Conservation (phyloP, 1,139 yeast species). For the Kodamaea plutei region DNA sequence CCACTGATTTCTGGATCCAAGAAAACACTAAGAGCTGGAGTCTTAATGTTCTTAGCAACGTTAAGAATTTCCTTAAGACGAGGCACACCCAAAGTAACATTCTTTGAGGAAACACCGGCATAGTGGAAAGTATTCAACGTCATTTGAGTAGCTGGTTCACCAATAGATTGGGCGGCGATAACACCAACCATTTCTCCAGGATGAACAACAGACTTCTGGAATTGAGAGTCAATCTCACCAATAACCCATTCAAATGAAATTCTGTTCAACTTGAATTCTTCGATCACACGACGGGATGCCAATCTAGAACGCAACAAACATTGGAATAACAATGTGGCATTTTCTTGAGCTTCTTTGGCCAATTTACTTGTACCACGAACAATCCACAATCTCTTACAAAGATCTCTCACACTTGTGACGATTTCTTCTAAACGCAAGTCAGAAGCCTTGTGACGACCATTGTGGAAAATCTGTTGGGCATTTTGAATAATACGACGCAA, state of each 20-base stretch:
- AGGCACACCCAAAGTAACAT: constrained; percentile 98
- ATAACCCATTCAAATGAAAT: constrained; percentile 94
- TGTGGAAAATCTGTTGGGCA: constrained; percentile 94
- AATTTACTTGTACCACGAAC: constrained; percentile 79
- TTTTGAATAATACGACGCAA: constrained; percentile 95
- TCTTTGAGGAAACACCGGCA: constrained; percentile 99
- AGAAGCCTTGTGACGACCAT: constrained; percentile 85
- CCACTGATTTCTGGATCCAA: constrained; percentile 74
- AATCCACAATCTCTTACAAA: constrained; percentile 66
- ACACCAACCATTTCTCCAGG: constrained; percentile 99
- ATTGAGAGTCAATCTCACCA: constrained; percentile 91
- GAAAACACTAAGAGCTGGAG: constrained; percentile 96
- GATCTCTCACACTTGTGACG: constrained; percentile 64
- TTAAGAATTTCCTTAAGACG: constrained; percentile 98
- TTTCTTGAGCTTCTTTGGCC: constrained; percentile 81
- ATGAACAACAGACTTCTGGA: constrained; percentile 87
- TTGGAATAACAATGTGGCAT: constrained; percentile 88
- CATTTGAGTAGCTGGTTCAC: constrained; percentile 99
- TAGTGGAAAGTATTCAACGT: constrained; percentile 98
- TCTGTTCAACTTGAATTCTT: constrained; percentile 81
- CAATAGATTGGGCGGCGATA: constrained; percentile 97
- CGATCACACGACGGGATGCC: constrained; percentile 85
- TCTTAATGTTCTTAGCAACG: constrained; percentile 96
- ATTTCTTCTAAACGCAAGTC: constrained; percentile 84
- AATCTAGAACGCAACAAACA: constrained; percentile 89